Evolutionary conservation across 139 green algal species (phyloP).

Genomic region (Pedinophyceae sp.): DNA sequence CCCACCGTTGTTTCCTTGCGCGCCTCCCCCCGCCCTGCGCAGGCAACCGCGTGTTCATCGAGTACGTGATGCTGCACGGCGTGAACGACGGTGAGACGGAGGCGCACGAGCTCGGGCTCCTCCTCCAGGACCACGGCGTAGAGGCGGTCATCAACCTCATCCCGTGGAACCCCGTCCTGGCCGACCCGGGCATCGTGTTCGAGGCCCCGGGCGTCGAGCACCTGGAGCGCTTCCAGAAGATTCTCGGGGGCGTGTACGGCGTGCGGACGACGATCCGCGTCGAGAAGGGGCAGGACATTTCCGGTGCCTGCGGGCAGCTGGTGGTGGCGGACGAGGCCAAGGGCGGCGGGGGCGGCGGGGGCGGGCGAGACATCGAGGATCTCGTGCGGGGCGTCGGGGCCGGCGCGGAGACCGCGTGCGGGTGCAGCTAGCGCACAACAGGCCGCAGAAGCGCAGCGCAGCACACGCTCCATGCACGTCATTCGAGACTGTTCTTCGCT

Average conservation of each 20-base stretch:
- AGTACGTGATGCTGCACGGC: constrained; percentile 1
- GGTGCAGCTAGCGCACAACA: too few relatives aligned
- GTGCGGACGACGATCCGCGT: neutral
- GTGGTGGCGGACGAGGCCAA: neutral
- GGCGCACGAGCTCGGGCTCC: neutral
- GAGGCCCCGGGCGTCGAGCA: neutral
- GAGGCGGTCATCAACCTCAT: neutral
- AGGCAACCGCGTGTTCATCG: neutral
- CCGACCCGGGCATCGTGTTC: neutral
- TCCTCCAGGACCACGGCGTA: neutral
- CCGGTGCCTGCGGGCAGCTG: neutral
- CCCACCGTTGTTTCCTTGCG: too few relatives aligned
- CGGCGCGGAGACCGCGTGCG: neutral
- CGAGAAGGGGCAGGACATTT: neutral
- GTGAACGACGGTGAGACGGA: neutral
- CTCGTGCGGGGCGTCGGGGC: neutral
- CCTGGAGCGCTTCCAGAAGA: neutral
- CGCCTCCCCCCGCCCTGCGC: too few relatives aligned
- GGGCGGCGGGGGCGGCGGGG: too few relatives aligned
- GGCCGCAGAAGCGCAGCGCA: too few relatives aligned
- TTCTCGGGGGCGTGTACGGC: neutral
- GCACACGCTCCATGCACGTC: too few relatives aligned
- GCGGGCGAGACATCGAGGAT: neutral
- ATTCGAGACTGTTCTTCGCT: too few relatives aligned
- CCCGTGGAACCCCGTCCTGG: neutral